Evolutionary conservation across 2,329 filamentous ascomycete genomes (phyloP), one percentile per base, ranked within the genome.

Genomic region (Celoporthe dispersa): DNA sequence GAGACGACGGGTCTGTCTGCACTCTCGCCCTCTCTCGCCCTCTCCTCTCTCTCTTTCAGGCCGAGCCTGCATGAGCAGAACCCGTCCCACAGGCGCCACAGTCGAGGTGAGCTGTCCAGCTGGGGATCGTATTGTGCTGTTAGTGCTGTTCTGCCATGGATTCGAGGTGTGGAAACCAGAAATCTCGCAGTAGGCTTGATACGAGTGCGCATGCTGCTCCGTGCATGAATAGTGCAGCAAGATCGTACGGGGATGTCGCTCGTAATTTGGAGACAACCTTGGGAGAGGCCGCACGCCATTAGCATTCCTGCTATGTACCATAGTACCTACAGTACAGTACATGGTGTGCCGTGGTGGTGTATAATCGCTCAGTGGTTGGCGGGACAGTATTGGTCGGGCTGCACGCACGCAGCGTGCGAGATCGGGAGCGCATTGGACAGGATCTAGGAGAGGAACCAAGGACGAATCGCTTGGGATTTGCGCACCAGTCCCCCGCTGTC

Each of bases 181-280:
- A 59, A 41, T 62, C 60, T 70, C 55, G 69, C 64, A 64, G 37
- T 62, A 31, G 64, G 35, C 55, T 44, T 71, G 64, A 70, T 66
- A 68, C 70, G 70, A 71, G 65, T 41, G 25, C 48, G 53, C 67
- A 69, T 66, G 68, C 68, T 69, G 68, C 63, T 68, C 68, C 55
- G 68, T 70, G 68, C 70, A 70, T 70, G 69, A 65, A 71, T 71
- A 71, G 61, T 71, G 70, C 67, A 60, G 67, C 68, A 51, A 62
- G 62, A 69, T 70, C 67, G 65, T 71, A 68, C 71, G 41, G 66
- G 55, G 61, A 51, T 68, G 67, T 72, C 70, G 70, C 68, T 73
- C 72, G 71, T 67, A 73, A 73, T 73, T 66, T 73, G 70, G 69
- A 65, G 53, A 70, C 65, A 68, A 68, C 53, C 59, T 53, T 44